Base-by-base conservation (phyloP, 768 basidiomycete species). In the Coprinopsis cinerea region DNA sequence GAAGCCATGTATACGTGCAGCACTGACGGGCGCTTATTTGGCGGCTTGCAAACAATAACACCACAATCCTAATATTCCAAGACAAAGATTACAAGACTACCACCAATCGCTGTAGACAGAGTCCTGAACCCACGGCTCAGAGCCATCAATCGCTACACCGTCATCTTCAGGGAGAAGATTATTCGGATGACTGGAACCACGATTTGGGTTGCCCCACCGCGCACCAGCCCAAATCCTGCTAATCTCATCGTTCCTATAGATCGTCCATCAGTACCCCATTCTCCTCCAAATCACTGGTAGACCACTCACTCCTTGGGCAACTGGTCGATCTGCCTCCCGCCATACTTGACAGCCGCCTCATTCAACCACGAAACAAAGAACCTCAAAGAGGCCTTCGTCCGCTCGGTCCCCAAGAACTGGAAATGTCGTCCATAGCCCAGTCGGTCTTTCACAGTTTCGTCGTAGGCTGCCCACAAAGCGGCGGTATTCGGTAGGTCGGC, bases 331-430 rank as follows among this genome's bases (percentile, higher is more conserved):
- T 68, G 68, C 48, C 59, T 57, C 17, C 69, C 70, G 3, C 71
- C 70, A 50, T 68, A 67, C 44, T 65, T 64, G 28, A 62, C 61
- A 36, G 71, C 71, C 1, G 68, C 70, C 3, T 60, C 61, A 44
- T 73, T 70, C 2, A 73, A 55, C 72, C 70, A 73, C 9, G 65
- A 69, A 24, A 65, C 56, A 42, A 69, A 67, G 58, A 63, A 67
- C 6, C 66, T 61, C 13, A 67, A 58, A 27, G 50, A 50, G 57
- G 27, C 37, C 66, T 60, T 57, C 11, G 64, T 65, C 41, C 59
- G 60, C 28, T 58, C 61, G 11, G 50, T 47, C 6, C 67, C 67
- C 1, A 72, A 55, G 50, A 65, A 69, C 50, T 69, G 65, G 53
- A 68, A 64, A 35, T 69, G 60, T 11, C 59, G 59, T 7, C 68